Evolutionary conservation across 2,329 filamentous ascomycete species (phyloP).

Genomic region (Paraconiothyrium brasiliense): DNA sequence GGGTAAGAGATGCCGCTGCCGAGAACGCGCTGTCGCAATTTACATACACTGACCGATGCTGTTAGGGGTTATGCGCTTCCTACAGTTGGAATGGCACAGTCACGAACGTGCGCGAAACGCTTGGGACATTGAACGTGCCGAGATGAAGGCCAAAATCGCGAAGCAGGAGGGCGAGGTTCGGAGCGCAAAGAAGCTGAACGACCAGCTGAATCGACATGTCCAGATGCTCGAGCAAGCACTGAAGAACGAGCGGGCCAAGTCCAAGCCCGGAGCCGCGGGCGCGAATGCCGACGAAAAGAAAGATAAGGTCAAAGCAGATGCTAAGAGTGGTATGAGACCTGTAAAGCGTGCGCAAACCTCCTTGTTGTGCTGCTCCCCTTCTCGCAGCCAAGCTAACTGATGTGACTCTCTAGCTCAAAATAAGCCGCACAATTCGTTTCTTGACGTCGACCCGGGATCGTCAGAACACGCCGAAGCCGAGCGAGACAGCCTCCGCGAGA

Average conservation of each 20-base stretch:
- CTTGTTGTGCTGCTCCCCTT: not conserved
- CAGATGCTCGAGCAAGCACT: slow-evolving; percentile 87
- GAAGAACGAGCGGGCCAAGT: slow-evolving; percentile 80
- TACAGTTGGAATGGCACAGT: slow-evolving; percentile 98
- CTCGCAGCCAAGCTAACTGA: slow-evolving; percentile 34
- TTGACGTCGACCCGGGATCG: slow-evolving; percentile 58
- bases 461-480: slow-evolving; percentile 59
- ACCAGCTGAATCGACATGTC: slow-evolving; percentile 89
- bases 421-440: slow-evolving; percentile 60
- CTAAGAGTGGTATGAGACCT: slow-evolving; percentile 36
- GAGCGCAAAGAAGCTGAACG: slow-evolving; percentile 86
- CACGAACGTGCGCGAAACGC: slow-evolving; percentile 97
- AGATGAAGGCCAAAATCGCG: slow-evolving; percentile 98
- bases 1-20: slow-evolving; percentile 59
- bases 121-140: slow-evolving; percentile 98
- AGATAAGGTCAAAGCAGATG: slow-evolving; percentile 39
- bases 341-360: slow-evolving; percentile 38
- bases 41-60: slow-evolving; percentile 27
- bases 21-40: not conserved
- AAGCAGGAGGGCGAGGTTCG: slow-evolving; percentile 89
- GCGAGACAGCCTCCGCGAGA: slow-evolving; percentile 68
- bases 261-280: slow-evolving; percentile 62
- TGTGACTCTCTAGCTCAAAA: slow-evolving; percentile 51
- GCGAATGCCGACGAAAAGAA: slow-evolving; percentile 58
- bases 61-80: slow-evolving; percentile 95